phyloP scores from a whole-genome alignment of 1,284 basidiomycete genomes.

The Trametes hirsuta region DNA sequence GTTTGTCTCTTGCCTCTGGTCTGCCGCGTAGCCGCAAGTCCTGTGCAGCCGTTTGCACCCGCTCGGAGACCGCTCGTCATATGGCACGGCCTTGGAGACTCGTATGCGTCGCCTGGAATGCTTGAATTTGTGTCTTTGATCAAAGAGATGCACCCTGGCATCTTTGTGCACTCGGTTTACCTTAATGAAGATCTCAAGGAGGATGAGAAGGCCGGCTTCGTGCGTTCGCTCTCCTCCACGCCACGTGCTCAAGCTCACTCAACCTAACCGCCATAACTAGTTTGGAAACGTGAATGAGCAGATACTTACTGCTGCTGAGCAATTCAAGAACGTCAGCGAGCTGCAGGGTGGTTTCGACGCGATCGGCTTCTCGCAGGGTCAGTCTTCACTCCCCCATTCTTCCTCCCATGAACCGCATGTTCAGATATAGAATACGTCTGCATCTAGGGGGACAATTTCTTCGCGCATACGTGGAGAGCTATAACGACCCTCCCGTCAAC shows the following conservation, averaged over 20 bases:
- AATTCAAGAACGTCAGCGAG: constrained; percentile 72
- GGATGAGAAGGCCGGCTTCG: constrained; percentile 82
- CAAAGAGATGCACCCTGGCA: constrained; percentile 75
- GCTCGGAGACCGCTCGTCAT: constrained; percentile 75
- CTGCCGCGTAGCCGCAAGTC: constrained; percentile 1
- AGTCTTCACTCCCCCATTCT: constrained; percentile 12
- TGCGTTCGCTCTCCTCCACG: constrained; percentile 44
- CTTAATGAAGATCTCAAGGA: constrained; percentile 67
- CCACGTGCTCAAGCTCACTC: neutral
- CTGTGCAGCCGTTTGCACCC: constrained; percentile 3
- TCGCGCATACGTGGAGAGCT: constrained; percentile 86
- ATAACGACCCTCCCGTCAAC: constrained; percentile 75
- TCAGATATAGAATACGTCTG: neutral
- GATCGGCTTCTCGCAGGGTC: constrained; percentile 91
- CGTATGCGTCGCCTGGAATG: constrained; percentile 69
- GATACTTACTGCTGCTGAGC: constrained; percentile 64
- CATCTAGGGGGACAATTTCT: constrained; percentile 81
- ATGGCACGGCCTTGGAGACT: constrained; percentile 93
- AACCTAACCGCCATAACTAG: constrained; percentile 39
- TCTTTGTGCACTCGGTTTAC: constrained; percentile 85
- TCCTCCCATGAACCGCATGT: neutral
- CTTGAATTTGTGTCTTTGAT: constrained; percentile 69
- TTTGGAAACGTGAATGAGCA: constrained; percentile 84
- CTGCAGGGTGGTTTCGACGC: constrained; percentile 84
- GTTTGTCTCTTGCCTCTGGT: neutral